Evolutionary conservation across 2,329 filamentous ascomycete species (phyloP).

Genomic region (Dissoconium aciculare): DNA sequence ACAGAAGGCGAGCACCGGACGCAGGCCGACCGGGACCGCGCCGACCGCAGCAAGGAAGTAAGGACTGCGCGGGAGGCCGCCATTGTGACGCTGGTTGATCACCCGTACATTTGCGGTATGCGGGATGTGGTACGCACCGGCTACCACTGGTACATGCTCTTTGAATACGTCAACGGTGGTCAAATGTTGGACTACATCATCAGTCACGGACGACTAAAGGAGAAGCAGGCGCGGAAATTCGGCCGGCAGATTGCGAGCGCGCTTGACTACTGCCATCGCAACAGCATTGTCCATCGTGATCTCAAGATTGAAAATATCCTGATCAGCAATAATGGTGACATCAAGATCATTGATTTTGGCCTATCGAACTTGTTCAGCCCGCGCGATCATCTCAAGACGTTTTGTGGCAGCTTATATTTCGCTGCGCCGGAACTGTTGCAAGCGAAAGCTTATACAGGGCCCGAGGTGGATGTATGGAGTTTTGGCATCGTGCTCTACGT

Average conservation of each 20-base stretch:
- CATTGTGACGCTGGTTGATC: conserved; percentile 84
- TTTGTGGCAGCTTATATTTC: conserved; percentile 95
- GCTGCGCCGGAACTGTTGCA: conserved; percentile 89
- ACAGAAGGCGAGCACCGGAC: conserved; percentile 61
- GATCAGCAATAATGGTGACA: conserved; percentile 97
- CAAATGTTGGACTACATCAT: conserved; percentile 99
- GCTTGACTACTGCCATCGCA: conserved; percentile 91
- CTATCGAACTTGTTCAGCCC: conserved; percentile 92
- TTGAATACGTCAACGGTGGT: conserved; percentile 95
- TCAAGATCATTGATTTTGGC: conserved; percentile 98
- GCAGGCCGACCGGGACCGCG: conserved; percentile 64
- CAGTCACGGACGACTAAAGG: conserved; percentile 89
- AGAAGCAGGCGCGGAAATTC: conserved; percentile 96
- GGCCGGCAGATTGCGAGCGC: conserved; percentile 93
- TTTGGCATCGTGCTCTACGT: conserved; percentile 98
- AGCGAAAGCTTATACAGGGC: conserved; percentile 84
- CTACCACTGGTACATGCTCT: conserved; percentile 99
- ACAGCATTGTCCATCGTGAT: conserved; percentile 95
- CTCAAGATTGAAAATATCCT: conserved; percentile 98
- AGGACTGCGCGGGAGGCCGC: conserved; percentile 88
- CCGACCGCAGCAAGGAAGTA: conserved; percentile 92
- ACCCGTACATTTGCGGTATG: conserved; percentile 92
- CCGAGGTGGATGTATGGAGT: conserved; percentile 96
- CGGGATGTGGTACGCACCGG: conserved; percentile 89
- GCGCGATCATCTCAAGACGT: conserved; percentile 74